A percentile compares a stretch with the other conserved stretches of the same genome.
Conservation (phyloP, 2,329 filamentous ascomycete species). For the Calonectria hongkongensis region DNA sequence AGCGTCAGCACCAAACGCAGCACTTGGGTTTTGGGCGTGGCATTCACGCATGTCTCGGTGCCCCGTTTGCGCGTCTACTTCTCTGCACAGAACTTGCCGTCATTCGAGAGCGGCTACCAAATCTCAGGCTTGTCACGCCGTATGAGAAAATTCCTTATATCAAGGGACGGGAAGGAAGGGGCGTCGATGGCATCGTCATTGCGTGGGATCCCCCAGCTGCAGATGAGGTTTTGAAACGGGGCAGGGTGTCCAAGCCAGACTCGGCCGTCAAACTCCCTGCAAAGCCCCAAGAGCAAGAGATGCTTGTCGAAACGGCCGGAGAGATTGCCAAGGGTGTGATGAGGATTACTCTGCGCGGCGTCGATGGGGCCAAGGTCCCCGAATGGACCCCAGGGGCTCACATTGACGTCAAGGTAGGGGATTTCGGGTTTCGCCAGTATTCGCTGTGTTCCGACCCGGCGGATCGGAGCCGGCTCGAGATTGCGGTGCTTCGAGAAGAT, state of each 20-base stretch:
- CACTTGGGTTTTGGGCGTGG: slow-evolving; percentile 24
- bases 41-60: slow-evolving; percentile 14
- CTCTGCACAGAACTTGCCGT: slow-evolving; percentile 10
- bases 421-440: slow-evolving; percentile 7
- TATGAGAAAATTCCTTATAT: slow-evolving; percentile 2
- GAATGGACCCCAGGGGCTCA: background rate
- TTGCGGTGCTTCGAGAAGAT: background rate
- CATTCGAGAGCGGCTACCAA: slow-evolving; percentile 1
- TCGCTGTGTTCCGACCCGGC: background rate
- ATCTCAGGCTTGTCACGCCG: slow-evolving; percentile 3
- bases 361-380: background rate
- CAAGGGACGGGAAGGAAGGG: background rate
- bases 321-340: background rate
- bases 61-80: slow-evolving; percentile 30
- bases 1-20: slow-evolving; percentile 8
- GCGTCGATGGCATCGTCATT: background rate
- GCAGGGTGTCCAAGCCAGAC: background rate
- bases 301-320: background rate
- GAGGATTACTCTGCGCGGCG: background rate
- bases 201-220: slow-evolving; percentile 9
- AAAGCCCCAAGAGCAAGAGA: background rate
- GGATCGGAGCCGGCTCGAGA: background rate
- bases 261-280: background rate
- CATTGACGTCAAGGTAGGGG: background rate
- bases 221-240: background rate